These are phyloP conservation scores for Letharia lupina DNA, from an alignment of 495 filamentous ascomycete species.

Conservation along the genomic window DNA sequence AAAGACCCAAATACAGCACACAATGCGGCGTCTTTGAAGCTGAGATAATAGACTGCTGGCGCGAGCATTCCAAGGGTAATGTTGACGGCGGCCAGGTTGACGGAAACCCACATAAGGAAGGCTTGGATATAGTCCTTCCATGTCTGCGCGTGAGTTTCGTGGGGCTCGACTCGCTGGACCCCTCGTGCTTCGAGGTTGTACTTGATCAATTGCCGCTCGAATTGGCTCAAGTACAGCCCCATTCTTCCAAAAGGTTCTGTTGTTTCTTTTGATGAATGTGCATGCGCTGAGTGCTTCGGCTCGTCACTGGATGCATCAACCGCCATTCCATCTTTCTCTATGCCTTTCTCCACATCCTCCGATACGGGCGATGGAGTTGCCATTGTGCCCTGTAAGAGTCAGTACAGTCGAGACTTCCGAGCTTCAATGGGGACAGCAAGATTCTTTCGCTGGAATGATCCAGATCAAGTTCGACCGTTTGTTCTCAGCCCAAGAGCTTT, in stretches of 20 bases:
- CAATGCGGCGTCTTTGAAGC: slow-evolving; percentile 57
- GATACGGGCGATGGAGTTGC: slow-evolving; percentile 8
- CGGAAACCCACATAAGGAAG: slow-evolving; percentile 61
- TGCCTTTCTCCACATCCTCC: slow-evolving; percentile 21
- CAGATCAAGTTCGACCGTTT: slow-evolving; percentile 58
- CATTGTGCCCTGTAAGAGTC: slow-evolving; percentile 20
- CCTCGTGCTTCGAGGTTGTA: slow-evolving; percentile 63
- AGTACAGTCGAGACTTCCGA: slow-evolving; percentile 2
- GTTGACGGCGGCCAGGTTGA: slow-evolving; percentile 72
- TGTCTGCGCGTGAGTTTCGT: slow-evolving; percentile 50
- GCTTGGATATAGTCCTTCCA: slow-evolving; percentile 55
- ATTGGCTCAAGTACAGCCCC: slow-evolving; percentile 8
- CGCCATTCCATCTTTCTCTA: slow-evolving; percentile 6
- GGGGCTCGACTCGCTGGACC: slow-evolving; percentile 59
- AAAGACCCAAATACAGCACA: slow-evolving; percentile 57
- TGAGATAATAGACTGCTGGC: slow-evolving; percentile 57
- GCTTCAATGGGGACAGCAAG: slow-evolving; percentile 32
- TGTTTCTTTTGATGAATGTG: not conserved
- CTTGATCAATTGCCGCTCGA: slow-evolving; percentile 35
- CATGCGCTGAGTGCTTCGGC: not conserved
- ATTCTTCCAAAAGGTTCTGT: slow-evolving; percentile 11
- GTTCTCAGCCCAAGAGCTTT: slow-evolving; percentile 44
- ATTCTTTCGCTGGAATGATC: slow-evolving; percentile 56
- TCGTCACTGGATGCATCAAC: slow-evolving; percentile 4
- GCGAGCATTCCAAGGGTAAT: slow-evolving; percentile 67